Base-by-base conservation (phyloP, 2,329 filamentous ascomycete genomes). In the Myotisia sp. region DNA sequence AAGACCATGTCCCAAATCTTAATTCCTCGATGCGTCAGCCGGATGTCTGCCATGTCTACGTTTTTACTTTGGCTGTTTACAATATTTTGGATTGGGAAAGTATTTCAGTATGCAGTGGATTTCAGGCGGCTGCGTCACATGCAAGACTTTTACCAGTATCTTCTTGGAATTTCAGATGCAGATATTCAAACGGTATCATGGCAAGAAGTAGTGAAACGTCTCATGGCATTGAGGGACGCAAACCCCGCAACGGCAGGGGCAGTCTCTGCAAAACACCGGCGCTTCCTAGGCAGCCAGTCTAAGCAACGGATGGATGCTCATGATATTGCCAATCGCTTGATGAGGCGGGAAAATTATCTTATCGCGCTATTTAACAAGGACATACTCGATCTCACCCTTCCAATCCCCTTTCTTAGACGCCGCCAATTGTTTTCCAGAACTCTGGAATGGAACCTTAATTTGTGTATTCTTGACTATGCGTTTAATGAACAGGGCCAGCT, bases 331-430 rank as follows among this genome's bases (percentile, higher is more conserved):
- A 98, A 95, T 51, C 75, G 90, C 20, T 62, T 98, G 29, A 95
- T 98, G 90, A 78, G 90, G 39, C 80, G 83, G 50, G 87, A 94
- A 42, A 98, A 98, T 50, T 98, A 94, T 48, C 71, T 94, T 42
- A 94, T 98, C 48, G 90, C 90, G 3, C 67, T 98, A 48, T 84
- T 95, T 61, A 98, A 98, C 64, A 95, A 98, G 56, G 90, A 95
- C 41, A 74, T 95, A 23, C 59, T 98, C 26, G 78, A 98, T 51
- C 65, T 95, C 29, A 85, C 81, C 0, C 68, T 94, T 2, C 83
- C 84, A 2, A 58, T 98, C 2, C 90, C 90, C 0, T 86, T 94
- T 42, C 50, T 94, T 2, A 71, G 76, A 24, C 76, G 76, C 27
- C 73, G 79, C 14, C 82, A 87, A 43, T 66, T 93, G 34, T 87